Percentiles rank a stretch among this genome's conserved stretches.
Evolutionary conservation across 768 basidiomycete genomes (phyloP).

Genomic region (Tulasnella sp.): DNA sequence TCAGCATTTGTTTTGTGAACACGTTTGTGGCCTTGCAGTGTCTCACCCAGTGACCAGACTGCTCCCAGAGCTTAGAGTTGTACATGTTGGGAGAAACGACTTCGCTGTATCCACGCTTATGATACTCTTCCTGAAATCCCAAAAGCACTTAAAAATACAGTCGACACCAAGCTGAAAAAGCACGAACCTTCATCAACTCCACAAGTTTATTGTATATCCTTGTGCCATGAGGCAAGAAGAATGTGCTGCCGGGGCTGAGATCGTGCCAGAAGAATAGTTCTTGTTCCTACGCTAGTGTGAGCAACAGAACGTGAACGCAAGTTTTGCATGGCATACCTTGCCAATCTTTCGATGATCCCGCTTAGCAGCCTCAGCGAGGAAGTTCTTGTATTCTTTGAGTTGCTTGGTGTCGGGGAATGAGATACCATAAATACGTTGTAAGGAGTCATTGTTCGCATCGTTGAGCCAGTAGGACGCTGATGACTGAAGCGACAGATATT

Average conservation of each 20-base stretch:
- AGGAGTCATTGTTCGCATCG: conserved; percentile 84
- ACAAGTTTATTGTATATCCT: conserved; percentile 92
- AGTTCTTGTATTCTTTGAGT: conserved; percentile 87
- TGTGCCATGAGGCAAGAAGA: conserved; percentile 96
- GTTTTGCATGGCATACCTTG: conserved; percentile 45
- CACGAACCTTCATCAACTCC: conserved; percentile 80
- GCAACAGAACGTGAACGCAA: not conserved
- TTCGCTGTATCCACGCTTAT: conserved; percentile 79
- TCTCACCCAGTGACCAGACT: conserved; percentile 55
- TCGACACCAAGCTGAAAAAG: not conserved
- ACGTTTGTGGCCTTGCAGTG: not conserved
- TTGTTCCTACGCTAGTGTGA: conserved; percentile 59
- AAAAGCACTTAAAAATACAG: conserved; percentile 12
- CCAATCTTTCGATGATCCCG: conserved; percentile 96
- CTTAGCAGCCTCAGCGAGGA: conserved; percentile 96
- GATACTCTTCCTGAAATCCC: conserved; percentile 72
- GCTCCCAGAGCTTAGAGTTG: conserved; percentile 95
- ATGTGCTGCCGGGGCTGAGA: conserved; percentile 87
- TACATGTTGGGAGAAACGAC: conserved; percentile 99
- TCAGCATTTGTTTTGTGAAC: not conserved
- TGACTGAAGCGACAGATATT: conserved; percentile 49
- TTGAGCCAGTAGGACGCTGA: conserved; percentile 98
- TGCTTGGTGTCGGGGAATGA: conserved; percentile 99
- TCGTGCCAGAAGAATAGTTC: conserved; percentile 99
- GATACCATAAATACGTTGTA: conserved; percentile 96